A percentile compares a stretch with the other conserved stretches of the same genome.
Evolutionary conservation across 2,329 filamentous ascomycete genomes (phyloP).

Genomic region (Pseudogymnoascus sp.): DNA sequence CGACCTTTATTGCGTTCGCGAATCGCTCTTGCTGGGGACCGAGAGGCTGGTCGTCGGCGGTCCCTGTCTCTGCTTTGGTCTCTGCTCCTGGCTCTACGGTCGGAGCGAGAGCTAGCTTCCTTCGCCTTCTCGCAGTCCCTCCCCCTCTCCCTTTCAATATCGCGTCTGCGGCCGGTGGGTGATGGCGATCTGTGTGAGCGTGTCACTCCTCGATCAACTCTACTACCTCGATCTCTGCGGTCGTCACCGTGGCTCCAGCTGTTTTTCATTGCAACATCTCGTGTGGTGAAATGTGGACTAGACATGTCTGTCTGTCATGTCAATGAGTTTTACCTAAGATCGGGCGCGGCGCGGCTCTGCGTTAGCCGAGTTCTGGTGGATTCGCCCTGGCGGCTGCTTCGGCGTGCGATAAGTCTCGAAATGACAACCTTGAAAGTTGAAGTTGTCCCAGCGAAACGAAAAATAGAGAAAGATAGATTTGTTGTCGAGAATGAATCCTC

Average conservation of each 20-base stretch:
- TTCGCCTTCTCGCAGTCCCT: slow-evolving; percentile 26
- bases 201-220: slow-evolving; percentile 31
- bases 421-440: background rate
- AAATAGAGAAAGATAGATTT: background rate
- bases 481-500: slow-evolving; percentile 2
- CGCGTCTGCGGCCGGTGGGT: slow-evolving; percentile 27
- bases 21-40: slow-evolving; percentile 26
- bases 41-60: slow-evolving; percentile 23
- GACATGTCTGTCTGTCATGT: slow-evolving; percentile 7
- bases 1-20: slow-evolving; percentile 28
- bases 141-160: slow-evolving; percentile 26
- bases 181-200: slow-evolving; percentile 30
- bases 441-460: background rate
- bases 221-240: slow-evolving; percentile 31
- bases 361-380: slow-evolving; percentile 7
- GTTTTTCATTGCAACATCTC: slow-evolving; percentile 36
- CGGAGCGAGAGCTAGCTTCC: slow-evolving; percentile 19
- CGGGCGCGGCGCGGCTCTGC: slow-evolving; percentile 3
- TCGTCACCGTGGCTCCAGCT: slow-evolving; percentile 34
- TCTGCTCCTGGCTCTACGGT: slow-evolving; percentile 21
- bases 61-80: slow-evolving; percentile 23
- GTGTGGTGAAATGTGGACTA: slow-evolving; percentile 19
- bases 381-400: slow-evolving; percentile 5
- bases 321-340: slow-evolving; percentile 7
- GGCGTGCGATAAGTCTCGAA: background rate